Conservation (phyloP, 331 rosid genomes). For the Prunus yedoensis region DNA sequence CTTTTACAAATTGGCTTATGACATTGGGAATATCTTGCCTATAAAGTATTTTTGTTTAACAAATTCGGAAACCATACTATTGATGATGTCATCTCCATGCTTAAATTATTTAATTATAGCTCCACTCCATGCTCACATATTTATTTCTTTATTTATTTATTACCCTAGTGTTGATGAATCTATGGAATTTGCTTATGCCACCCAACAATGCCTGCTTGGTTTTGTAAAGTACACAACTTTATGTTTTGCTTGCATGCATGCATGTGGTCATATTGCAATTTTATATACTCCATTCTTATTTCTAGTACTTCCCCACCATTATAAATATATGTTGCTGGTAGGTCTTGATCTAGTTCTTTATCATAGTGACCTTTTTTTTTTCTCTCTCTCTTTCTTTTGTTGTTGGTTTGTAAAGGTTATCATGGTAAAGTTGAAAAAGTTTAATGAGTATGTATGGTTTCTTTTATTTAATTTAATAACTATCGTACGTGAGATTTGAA, state of each 20-base stretch:
- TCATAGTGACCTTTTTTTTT: no score
- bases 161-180: conserved; percentile 30
- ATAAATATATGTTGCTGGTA: neutral
- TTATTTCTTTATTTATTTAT: conserved; percentile 20
- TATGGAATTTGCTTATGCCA: conserved; percentile 23
- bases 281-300: conserved; percentile 3
- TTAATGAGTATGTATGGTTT: no score
- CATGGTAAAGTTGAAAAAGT: no score
- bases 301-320: neutral
- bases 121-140: conserved; percentile 30
- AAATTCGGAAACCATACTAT: conserved; percentile 15
- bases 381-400: no score
- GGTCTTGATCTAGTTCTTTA: neutral
- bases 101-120: conserved; percentile 7
- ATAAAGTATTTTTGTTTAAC: conserved; percentile 20
- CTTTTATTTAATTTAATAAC: no score
- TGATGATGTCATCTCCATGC: conserved; percentile 42
- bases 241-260: conserved; percentile 12
- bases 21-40: conserved; percentile 20
- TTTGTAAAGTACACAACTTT: conserved; percentile 4
- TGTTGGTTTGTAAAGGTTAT: no score
- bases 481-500: no score
- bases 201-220: conserved; percentile 16
- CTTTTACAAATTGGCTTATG: neutral
- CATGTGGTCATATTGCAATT: conserved; percentile 23